Base-by-base conservation (phyloP, 1,284 basidiomycete genomes). In the Ustilago vetiveriae region DNA sequence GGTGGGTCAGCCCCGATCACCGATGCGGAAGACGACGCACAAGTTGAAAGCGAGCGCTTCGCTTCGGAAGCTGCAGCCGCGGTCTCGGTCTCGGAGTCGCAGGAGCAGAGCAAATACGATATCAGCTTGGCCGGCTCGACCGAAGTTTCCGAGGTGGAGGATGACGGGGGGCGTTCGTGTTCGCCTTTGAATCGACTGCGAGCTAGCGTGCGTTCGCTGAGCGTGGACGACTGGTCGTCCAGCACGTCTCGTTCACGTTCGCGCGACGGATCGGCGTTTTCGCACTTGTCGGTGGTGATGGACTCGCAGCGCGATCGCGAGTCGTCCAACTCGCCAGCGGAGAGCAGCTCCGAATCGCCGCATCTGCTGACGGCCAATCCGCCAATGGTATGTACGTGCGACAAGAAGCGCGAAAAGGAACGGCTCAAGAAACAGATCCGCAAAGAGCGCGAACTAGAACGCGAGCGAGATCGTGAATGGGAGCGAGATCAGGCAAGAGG, bases 391-490 rank as follows among this genome's bases (percentile, higher is more conserved):
- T 66, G 68, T 23, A 62, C 63, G n/a, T 66, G 62, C 59, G 63
- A 71, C 44, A 62, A 63, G 58, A 67, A 71, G 48, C 48, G 46
- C 22, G 68, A 71, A n/a, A 62, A 63, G 58, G 68, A 71, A 43
- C 49, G 53, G 30, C 42, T 67, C 44, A 63, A 60, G 50, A 71
- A 58, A 37, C 66, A 67, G 68, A 41, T 71, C 4, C 62, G 63
- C 42, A 62, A 59, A 23, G 68, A 71, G 42, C 62, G 68, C 32
- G 68, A 71, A 33, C 17, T 71, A 39, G 68, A 71, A 41, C 57
- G 68, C 21, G 63, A 71, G 44, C 68, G 68, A 21, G 68, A 71
- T 35, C 53, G 68, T 14, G 68, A 71, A 29, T 71, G 68, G 68
- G 68, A 71, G 41, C 45, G 58, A 42, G 55, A 71, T 35, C 57